A percentile compares a stretch with the other conserved stretches of the same genome.
phyloP scores from a whole-genome alignment of 352 stramenopile genomes.

The Globisporangium camurandrum region DNA sequence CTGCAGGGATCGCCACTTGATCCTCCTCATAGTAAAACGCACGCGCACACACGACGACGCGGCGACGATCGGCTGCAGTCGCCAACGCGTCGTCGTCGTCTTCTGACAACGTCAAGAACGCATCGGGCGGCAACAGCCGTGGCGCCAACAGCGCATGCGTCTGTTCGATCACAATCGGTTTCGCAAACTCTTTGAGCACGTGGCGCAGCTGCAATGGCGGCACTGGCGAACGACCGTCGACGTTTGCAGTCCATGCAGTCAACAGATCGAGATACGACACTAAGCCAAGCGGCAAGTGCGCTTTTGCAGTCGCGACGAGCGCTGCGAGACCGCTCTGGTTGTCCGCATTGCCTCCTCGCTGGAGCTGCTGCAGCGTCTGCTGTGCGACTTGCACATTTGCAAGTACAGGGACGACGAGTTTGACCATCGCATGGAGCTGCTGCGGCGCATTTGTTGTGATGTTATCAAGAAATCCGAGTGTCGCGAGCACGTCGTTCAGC shows the following conservation, averaged over 20 bases:
- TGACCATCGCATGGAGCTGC: conserved; percentile 59
- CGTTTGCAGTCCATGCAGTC: conserved; percentile 39
- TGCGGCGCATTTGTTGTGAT: conserved; percentile 23
- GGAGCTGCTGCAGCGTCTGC: conserved; percentile 12
- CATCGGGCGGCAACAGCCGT: conserved; percentile 27
- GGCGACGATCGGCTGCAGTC: too few species aligned
- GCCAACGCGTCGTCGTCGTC: conserved; percentile 8
- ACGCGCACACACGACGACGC: conserved; percentile 29
- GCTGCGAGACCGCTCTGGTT: conserved; percentile 6
- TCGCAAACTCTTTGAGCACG: conserved; percentile 42
- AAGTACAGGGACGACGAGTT: conserved; percentile 45
- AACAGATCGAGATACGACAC: conserved; percentile 36
- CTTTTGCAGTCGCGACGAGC: conserved; percentile 26
- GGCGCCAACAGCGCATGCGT: not conserved
- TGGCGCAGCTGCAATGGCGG: conserved; percentile 30
- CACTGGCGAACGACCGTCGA: conserved; percentile 16
- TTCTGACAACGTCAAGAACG: conserved; percentile 33
- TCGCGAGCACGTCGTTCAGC: conserved; percentile 43
- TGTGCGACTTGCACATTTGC: conserved; percentile 30
- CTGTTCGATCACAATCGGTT: conserved; percentile 13
- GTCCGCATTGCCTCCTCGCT: not conserved
- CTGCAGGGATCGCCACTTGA: conserved; percentile 30
- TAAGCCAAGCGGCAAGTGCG: conserved; percentile 30
- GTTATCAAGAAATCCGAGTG: conserved; percentile 41
- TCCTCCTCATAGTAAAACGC: conserved; percentile 55